Conservation (phyloP, 2,329 filamentous ascomycete genomes). For the Teratosphaeria viscida region DNA sequence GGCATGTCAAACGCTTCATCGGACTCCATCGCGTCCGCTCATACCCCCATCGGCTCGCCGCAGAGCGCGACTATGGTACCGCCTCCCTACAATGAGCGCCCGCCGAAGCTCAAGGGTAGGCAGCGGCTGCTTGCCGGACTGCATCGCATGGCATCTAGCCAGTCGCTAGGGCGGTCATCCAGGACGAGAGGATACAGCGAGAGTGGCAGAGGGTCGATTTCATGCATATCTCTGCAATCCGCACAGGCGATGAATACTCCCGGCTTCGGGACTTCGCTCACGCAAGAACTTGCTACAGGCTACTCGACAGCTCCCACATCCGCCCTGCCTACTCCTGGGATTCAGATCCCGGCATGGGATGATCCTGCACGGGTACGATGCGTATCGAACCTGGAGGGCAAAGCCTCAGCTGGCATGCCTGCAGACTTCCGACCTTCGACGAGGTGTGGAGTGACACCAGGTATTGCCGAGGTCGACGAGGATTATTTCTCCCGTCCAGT, state of each 20-base stretch:
- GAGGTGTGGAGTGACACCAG: slow-evolving; percentile 21
- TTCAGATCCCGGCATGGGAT: slow-evolving; percentile 40
- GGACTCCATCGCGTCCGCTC: slow-evolving; percentile 3
- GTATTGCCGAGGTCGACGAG: slow-evolving; percentile 28
- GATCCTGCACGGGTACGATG: slow-evolving; percentile 45
- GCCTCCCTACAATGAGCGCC: slow-evolving; percentile 22
- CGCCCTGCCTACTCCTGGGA: slow-evolving; percentile 35
- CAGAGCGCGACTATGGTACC: slow-evolving; percentile 3
- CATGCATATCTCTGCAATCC: slow-evolving; percentile 51
- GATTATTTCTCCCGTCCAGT: slow-evolving; percentile 37
- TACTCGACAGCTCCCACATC: slow-evolving; percentile 48
- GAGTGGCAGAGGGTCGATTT: slow-evolving; percentile 52
- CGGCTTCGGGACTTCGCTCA: slow-evolving; percentile 45
- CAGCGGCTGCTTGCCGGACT: slow-evolving; percentile 62
- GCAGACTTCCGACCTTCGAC: slow-evolving; percentile 47
- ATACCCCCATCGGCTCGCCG: slow-evolving; percentile 3
- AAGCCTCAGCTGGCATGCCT: slow-evolving; percentile 53
- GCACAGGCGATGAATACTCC: slow-evolving; percentile 41
- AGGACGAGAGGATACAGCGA: slow-evolving; percentile 58
- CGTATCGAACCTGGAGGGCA: slow-evolving; percentile 38
- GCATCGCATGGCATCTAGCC: slow-evolving; percentile 72
- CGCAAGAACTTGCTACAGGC: slow-evolving; percentile 46
- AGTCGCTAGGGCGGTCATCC: slow-evolving; percentile 56
- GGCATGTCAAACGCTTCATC: slow-evolving; percentile 5
- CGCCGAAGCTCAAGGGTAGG: slow-evolving; percentile 54